phyloP scores from a whole-genome alignment of 2,329 filamentous ascomycete genomes.

The Penicillium sp. region DNA sequence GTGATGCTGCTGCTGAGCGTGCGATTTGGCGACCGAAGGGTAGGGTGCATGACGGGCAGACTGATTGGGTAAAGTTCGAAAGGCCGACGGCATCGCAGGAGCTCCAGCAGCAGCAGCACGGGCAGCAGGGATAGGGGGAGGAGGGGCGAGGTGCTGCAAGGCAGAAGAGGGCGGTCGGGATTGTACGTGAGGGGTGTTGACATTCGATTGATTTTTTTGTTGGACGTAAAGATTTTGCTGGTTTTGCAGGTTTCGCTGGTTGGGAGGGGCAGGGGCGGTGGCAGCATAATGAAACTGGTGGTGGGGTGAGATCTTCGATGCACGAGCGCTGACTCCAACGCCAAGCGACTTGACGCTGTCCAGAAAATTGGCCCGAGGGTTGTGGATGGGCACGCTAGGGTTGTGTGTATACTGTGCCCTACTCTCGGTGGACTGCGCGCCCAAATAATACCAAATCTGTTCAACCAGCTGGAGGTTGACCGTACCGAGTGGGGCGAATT shows the following conservation, averaged over 20 bases:
- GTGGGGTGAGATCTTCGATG: conserved; percentile 29
- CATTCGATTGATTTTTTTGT: conserved; percentile 19
- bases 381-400: conserved; percentile 49
- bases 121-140: conserved; percentile 29
- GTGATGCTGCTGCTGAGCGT: conserved; percentile 30
- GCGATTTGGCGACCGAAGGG: conserved; percentile 37
- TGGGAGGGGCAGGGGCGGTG: conserved; percentile 27
- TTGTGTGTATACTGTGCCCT: conserved; percentile 89
- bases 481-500: conserved; percentile 61
- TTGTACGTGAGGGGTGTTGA: conserved; percentile 21
- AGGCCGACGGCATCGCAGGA: conserved; percentile 45
- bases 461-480: conserved; percentile 69
- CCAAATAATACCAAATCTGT: conserved; percentile 85
- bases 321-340: conserved; percentile 27
- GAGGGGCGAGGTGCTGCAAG: conserved; percentile 36
- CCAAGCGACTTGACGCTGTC: conserved; percentile 45
- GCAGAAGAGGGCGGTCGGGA: conserved; percentile 34
- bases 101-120: conserved; percentile 34
- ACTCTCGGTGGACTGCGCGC: conserved; percentile 79
- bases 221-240: conserved; percentile 24
- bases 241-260: conserved; percentile 14
- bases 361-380: conserved; percentile 50
- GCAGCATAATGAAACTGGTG: conserved; percentile 25
- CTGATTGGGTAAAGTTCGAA: conserved; percentile 39
- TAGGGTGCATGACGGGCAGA: conserved; percentile 39